phyloP scores from a whole-genome alignment of 352 stramenopile species.

The Globisporangium perplexum region DNA sequence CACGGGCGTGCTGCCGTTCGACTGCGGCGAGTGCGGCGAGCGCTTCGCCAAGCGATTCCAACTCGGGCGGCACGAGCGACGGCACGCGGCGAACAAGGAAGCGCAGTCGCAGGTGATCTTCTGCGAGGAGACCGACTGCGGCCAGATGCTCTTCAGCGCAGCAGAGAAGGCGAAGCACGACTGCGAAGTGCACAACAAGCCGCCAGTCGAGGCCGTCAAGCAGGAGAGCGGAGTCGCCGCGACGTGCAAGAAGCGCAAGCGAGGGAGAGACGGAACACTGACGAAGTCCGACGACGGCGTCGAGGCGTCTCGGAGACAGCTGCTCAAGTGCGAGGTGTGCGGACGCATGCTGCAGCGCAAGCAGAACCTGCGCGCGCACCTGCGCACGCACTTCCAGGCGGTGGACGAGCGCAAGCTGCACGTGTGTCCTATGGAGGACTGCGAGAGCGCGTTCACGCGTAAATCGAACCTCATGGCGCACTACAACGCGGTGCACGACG shows the following conservation, averaged over 20 bases:
- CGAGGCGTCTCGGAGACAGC: constrained; percentile 3
- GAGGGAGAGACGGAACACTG: neutral
- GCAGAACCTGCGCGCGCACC: constrained; percentile 48
- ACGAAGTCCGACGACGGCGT: neutral
- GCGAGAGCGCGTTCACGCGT: constrained; percentile 59
- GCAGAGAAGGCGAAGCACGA: constrained; percentile 42
- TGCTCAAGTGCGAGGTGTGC: constrained; percentile 50
- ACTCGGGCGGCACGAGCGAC: constrained; percentile 41
- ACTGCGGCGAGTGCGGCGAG: constrained; percentile 50
- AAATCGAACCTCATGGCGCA: constrained; percentile 73
- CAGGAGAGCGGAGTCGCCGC: neutral
- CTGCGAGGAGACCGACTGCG: constrained; percentile 39
- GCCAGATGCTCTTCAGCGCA: constrained; percentile 45
- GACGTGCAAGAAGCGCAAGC: constrained; percentile 10
- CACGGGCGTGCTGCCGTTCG: constrained; percentile 67
- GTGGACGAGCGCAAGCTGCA: constrained; percentile 60
- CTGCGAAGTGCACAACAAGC: constrained; percentile 19
- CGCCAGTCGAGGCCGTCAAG: neutral
- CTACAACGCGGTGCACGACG: constrained; percentile 64
- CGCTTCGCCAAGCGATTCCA: constrained; percentile 63
- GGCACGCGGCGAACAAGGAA: constrained; percentile 19
- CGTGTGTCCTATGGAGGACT: constrained; percentile 49
- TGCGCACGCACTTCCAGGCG: constrained; percentile 57
- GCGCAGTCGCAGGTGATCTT: constrained; percentile 41
- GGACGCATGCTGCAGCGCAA: constrained; percentile 40